Conservation (phyloP, 768 basidiomycete genomes). For the Multifurca ochricompacta region DNA sequence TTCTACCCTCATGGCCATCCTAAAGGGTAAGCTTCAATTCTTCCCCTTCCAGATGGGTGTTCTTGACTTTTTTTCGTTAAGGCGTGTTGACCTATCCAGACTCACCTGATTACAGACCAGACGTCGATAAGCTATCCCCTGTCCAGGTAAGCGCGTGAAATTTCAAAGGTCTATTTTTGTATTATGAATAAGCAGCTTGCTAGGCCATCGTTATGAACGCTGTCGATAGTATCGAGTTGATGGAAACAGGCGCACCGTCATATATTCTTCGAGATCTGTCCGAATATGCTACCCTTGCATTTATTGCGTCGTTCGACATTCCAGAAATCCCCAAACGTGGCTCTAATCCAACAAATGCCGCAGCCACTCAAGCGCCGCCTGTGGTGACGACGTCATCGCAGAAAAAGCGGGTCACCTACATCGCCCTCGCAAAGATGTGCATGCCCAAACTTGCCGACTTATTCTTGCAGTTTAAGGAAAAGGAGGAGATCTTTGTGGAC, state of each 20-base stretch:
- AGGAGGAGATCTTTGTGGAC: slow-evolving; percentile 58
- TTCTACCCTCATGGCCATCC: slow-evolving; percentile 61
- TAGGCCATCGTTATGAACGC: slow-evolving; percentile 69
- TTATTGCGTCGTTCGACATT: slow-evolving; percentile 68
- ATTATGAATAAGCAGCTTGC: neutral
- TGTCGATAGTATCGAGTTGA: slow-evolving; percentile 58
- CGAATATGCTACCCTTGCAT: slow-evolving; percentile 81
- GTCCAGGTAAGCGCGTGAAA: slow-evolving; percentile 57
- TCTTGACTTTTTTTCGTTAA: slow-evolving; percentile 24
- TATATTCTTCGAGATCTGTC: slow-evolving; percentile 78
- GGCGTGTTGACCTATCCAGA: slow-evolving; percentile 71
- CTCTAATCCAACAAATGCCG: slow-evolving; percentile 5
- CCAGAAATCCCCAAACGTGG: slow-evolving; percentile 23
- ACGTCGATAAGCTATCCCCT: slow-evolving; percentile 74
- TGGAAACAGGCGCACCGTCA: slow-evolving; percentile 54
- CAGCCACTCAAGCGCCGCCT: slow-evolving; percentile 24
- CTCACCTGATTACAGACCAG: slow-evolving; percentile 83
- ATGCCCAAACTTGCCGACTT: slow-evolving; percentile 83
- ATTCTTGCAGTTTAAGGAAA: slow-evolving; percentile 58
- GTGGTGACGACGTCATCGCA: slow-evolving; percentile 31
- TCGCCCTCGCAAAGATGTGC: slow-evolving; percentile 78
- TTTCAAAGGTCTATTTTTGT: neutral
- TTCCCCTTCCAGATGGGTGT: neutral
- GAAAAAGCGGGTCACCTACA: slow-evolving; percentile 74
- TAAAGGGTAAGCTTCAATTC: slow-evolving; percentile 48